Base-by-base conservation (phyloP, 1,139 yeast genomes). In the Blastobotrys malaysiensis region DNA sequence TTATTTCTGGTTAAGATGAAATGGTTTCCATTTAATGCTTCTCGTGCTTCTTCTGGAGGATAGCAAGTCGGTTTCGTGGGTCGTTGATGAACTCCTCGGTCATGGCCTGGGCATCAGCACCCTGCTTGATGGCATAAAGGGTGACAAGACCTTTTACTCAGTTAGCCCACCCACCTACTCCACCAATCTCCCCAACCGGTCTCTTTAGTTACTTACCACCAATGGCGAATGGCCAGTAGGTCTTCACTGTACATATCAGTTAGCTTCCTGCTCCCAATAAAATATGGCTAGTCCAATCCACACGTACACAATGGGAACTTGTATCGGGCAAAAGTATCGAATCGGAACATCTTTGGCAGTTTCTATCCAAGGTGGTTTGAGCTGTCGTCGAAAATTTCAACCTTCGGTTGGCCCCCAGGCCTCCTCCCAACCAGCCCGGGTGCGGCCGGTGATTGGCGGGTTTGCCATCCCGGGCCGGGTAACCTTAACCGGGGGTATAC, bases 151-250 rank as follows among this genome's bases (percentile, higher is more conserved):
- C 78, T 26, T 26, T 26, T 72, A 21, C 50, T 45, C 5, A 47
- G 45, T 51, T 43, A 57, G 51, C n/a, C n/a, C n/a, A n/a, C n/a
- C n/a, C n/a, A n/a, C n/a, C n/a, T n/a, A n/a, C n/a, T n/a, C n/a
- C n/a, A n/a, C n/a, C n/a, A n/a, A n/a, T n/a, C n/a, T n/a, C n/a
- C n/a, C n/a, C n/a, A n/a, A n/a, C n/a, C n/a, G n/a, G n/a, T n/a
- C n/a, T n/a, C n/a, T n/a, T n/a, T n/a, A n/a, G n/a, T 39, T 54
- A 70, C 75, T 55, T 70, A 73, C 84, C 83, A 64, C 85, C 86
- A 63, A 76, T 77, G 65, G 82, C 80, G 71, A 83, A 80, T 63
- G 87, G 87, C 86, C 87, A 83, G 77, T 78, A 80, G 66, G 80
- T 81, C 73, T 81, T 82, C 67, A 81, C 65, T 65, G 61, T 39